Conservation (phyloP, 2,329 filamentous ascomycete genomes). For the Ascosphaera pollenicola region DNA sequence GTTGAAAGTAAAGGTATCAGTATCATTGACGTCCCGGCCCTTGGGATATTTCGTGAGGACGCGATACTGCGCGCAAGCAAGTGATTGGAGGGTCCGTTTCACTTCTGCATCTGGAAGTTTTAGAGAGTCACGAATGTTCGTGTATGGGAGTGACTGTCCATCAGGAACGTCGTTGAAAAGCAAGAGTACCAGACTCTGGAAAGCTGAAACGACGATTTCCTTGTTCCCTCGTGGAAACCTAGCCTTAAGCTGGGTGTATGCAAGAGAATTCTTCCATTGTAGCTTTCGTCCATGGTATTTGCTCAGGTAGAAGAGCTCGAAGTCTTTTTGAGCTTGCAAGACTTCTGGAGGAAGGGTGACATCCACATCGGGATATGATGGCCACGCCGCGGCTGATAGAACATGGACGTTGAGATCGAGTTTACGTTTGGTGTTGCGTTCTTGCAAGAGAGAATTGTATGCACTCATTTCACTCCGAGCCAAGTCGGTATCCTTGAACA, state of each 20-base stretch:
- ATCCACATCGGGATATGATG: constrained; percentile 58
- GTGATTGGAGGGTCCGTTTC: constrained; percentile 75
- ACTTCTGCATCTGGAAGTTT: constrained; percentile 61
- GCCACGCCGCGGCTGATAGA: constrained; percentile 82
- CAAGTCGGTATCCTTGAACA: constrained; percentile 97
- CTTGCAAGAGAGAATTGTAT: constrained; percentile 49
- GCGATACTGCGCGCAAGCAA: constrained; percentile 74
- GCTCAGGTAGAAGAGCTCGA: constrained; percentile 64
- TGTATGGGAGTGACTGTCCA: constrained; percentile 47
- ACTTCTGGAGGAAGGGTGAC: constrained; percentile 59
- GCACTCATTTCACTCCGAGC: constrained; percentile 81
- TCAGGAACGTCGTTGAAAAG: constrained; percentile 57
- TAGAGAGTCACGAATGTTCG: constrained; percentile 51
- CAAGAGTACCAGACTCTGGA: constrained; percentile 76
- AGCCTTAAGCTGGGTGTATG: constrained; percentile 69
- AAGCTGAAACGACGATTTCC: constrained; percentile 75
- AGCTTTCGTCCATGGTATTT: constrained; percentile 79
- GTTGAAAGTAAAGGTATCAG: constrained; percentile 75
- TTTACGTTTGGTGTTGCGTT: constrained; percentile 32
- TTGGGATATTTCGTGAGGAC: constrained; percentile 72
- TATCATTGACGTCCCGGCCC: constrained; percentile 53
- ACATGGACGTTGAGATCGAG: constrained; percentile 64
- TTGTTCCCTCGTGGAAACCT: constrained; percentile 60
- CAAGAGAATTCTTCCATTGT: constrained; percentile 82
- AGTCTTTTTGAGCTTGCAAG: constrained; percentile 52